Conservation (phyloP, 148 eudicot species). For the Talinum fruticosum region DNA sequence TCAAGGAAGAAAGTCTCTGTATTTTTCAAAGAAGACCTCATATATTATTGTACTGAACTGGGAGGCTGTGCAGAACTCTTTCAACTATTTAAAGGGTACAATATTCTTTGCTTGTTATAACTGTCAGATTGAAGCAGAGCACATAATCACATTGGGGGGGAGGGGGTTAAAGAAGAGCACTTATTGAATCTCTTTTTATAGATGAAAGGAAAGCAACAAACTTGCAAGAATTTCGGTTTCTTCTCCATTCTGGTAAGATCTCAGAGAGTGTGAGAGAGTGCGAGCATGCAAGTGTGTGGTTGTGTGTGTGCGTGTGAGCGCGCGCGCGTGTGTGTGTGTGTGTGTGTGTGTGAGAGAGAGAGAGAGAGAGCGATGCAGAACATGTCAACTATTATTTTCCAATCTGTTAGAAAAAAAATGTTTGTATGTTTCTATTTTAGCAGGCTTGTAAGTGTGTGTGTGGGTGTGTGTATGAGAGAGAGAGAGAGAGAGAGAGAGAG, state of each 20-base stretch:
- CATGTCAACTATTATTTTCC: background rate
- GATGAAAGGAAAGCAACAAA: background rate
- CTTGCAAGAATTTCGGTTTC: background rate
- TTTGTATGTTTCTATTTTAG: no score
- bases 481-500: background rate
- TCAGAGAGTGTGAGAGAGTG: background rate
- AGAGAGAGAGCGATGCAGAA: background rate
- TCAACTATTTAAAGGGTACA: no score
- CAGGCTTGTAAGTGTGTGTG: background rate
- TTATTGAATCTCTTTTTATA: background rate
- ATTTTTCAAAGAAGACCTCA: no score
- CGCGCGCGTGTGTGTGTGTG: background rate
- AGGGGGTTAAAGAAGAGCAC: background rate
- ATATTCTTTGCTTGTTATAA: no score
- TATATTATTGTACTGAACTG: no score
- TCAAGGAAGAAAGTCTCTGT: no score
- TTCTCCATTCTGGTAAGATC: background rate
- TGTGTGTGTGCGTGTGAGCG: background rate
- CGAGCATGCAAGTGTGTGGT: background rate
- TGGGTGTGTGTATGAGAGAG: background rate
- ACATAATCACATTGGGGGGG: no score
- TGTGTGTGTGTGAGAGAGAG: background rate
- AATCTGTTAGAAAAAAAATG: background rate
- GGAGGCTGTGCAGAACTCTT: no score
- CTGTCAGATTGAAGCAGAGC: no score